Evolutionary conservation across 345 rosid genomes (phyloP).

Genomic region (Isatis tinctoria): DNA sequence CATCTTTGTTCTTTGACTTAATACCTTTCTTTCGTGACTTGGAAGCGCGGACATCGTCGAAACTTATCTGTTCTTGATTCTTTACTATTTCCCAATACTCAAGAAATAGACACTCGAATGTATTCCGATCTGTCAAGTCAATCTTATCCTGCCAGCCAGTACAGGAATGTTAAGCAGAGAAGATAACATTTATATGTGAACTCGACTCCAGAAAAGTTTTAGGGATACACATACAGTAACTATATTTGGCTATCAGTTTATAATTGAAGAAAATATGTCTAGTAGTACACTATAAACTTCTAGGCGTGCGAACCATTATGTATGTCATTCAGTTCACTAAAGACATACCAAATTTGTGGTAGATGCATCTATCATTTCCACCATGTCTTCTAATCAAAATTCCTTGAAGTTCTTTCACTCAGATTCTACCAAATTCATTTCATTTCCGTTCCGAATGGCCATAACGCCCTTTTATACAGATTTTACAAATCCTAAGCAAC

Average conservation of each 20-base stretch:
- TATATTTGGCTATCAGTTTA: neutral
- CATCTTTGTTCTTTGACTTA: neutral
- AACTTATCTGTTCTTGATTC: slow-evolving; percentile 34
- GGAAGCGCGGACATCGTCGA: slow-evolving; percentile 38
- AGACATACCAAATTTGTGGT: neutral
- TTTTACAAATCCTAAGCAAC: neutral
- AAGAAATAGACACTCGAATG: slow-evolving; percentile 41
- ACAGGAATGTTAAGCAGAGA: slow-evolving; percentile 2
- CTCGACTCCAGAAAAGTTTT: neutral
- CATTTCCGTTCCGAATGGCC: neutral
- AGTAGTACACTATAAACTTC: neutral
- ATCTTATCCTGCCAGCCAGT: slow-evolving; percentile 24
- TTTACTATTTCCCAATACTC: slow-evolving; percentile 48
- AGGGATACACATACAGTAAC: neutral
- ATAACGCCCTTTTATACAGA: neutral
- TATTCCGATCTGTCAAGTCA: slow-evolving; percentile 34
- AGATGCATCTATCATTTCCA: neutral
- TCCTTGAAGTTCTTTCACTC: neutral
- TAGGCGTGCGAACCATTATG: neutral
- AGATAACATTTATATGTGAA: neutral
- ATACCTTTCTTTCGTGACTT: slow-evolving; percentile 2
- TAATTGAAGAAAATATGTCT: too few species aligned
- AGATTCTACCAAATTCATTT: neutral
- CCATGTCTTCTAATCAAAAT: neutral
- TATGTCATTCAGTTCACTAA: neutral